A percentile compares a stretch with the other conserved stretches of the same genome.
These are phyloP conservation scores for Clitopilus passeckerianus DNA, from an alignment of 768 basidiomycete genomes.

Conservation along the genomic window DNA sequence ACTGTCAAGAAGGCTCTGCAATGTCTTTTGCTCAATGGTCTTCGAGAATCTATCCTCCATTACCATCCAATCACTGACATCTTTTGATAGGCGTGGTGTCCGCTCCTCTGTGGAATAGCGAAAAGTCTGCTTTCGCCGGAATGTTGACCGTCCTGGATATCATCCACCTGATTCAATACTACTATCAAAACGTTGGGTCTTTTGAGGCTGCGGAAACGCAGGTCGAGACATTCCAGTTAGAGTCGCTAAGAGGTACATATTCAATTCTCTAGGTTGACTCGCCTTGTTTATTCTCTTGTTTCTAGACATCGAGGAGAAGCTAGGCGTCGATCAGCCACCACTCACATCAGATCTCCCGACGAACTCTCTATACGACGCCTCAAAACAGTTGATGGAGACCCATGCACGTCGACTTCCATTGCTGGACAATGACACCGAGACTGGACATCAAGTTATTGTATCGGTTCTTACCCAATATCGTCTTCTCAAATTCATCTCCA, in stretches of 20 bases:
- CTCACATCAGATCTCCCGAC: conserved; percentile 85
- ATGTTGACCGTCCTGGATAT: conserved; percentile 99
- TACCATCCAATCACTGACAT: conserved; percentile 1
- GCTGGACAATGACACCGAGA: conserved; percentile 89
- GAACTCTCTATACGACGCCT: conserved; percentile 85
- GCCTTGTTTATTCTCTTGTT: conserved; percentile 2
- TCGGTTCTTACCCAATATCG: conserved; percentile 97
- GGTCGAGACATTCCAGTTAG: conserved; percentile 88
- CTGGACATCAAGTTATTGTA: conserved; percentile 92
- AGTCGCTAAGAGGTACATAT: conserved; percentile 74
- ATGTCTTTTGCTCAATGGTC: conserved; percentile 81
- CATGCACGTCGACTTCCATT: conserved; percentile 93
- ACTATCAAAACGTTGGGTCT: conserved; percentile 78
- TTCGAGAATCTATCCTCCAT: background rate
- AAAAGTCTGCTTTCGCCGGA: conserved; percentile 87
- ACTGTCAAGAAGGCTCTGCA: conserved; percentile 94
- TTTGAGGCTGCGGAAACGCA: conserved; percentile 84
- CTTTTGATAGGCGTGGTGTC: conserved; percentile 81
- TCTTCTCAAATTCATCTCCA: conserved; percentile 96
- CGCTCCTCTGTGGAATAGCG: conserved; percentile 97
- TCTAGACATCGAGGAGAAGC: conserved; percentile 87
- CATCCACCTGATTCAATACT: conserved; percentile 98
- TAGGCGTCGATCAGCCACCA: conserved; percentile 90
- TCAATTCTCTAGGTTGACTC: conserved; percentile 4
- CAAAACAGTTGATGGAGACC: conserved; percentile 86